Evolutionary conservation across 352 stramenopile species (phyloP).

Genomic region (Elongisporangium prolatum): DNA sequence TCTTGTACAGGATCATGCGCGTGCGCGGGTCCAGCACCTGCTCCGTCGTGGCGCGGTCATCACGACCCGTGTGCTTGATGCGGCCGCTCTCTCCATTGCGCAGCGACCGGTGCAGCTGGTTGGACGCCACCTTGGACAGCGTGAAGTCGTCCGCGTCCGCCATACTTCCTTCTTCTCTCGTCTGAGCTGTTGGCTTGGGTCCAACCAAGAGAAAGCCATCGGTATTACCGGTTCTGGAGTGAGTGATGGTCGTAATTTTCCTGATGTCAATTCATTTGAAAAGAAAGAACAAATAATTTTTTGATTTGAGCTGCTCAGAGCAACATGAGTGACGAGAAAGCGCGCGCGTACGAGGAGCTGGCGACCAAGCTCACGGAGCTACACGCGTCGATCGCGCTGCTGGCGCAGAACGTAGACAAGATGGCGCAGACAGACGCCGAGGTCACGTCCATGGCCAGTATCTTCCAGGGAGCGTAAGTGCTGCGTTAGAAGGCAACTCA

Average conservation of each 20-base stretch:
- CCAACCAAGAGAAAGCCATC: neutral
- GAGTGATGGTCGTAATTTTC: neutral
- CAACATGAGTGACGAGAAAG: constrained; percentile 64
- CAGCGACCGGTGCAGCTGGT: constrained; percentile 71
- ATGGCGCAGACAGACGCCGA: constrained; percentile 68
- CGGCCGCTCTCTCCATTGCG: constrained; percentile 73
- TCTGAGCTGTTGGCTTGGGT: neutral
- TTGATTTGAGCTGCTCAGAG: constrained; percentile 1
- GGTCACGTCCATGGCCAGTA: constrained; percentile 61
- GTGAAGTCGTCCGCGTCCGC: constrained; percentile 60
- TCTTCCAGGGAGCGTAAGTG: constrained; percentile 73
- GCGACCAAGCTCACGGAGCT: constrained; percentile 73
- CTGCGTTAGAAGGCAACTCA: neutral
- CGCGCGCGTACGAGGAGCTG: constrained; percentile 56
- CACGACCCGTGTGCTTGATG: constrained; percentile 91
- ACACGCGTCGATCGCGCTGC: constrained; percentile 61
- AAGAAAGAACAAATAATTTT: constrained; percentile 1
- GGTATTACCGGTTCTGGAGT: neutral
- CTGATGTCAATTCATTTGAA: neutral
- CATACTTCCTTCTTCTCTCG: constrained; percentile 15
- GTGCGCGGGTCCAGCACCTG: constrained; percentile 98
- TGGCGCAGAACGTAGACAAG: constrained; percentile 71
- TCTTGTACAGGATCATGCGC: constrained; percentile 98
- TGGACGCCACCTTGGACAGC: constrained; percentile 75
- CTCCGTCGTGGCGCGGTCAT: constrained; percentile 98